Evolutionary conservation across 2,329 filamentous ascomycete species (phyloP), one percentile per base, ranked within the genome.

Genomic region (Fusarium verrucosum): DNA sequence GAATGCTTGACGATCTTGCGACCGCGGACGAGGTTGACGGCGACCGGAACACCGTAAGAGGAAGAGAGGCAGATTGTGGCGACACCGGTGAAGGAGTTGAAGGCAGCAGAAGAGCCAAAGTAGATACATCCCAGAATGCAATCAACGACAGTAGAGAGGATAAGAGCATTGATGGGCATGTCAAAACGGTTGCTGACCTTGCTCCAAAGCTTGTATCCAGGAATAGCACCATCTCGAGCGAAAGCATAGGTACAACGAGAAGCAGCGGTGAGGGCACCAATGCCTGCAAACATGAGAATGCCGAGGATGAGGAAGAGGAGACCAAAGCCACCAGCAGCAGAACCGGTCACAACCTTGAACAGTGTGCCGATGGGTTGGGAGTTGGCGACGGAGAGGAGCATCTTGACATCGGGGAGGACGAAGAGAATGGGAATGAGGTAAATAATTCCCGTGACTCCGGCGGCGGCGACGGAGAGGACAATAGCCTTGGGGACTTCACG

Each of bases 81-180:
- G 1, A 92, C 90, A 25, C 90, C 90, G 0, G 90, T 93, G 76
- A 94, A 93, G 10, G 87, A 89, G 80, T 89, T 90, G 79, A 94
- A 94, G 0, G 91, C 91, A 0, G 90, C 89, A 1, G 86, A 85
- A 2, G 88, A 91, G 10, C 91, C 91, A 65, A 94, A 92, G 78
- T 92, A 94, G 75, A 94, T 92, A 65, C 91, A 82, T 1, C 90
- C 91, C 1, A 94, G 82, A 11, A 93, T 78, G 66, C 87, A 90
- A 74, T 91, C 87, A 38, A 94, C 85, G 0, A 82, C 72, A 0
- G 89, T 88, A 0, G 89, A 92, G 3, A 94, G 81, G 4, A 87
- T 78, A 8, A 94, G 81, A 2, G 88, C 89, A 80, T 83, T 87
- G 2, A 94, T 79, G 0, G 92, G 91, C 51, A 94, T 87, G 55